Percentiles rank a stretch among this genome's conserved stretches.
These are phyloP conservation scores for Xanthoconium purpureum DNA, from an alignment of 768 basidiomycete genomes.

Conservation along the genomic window DNA sequence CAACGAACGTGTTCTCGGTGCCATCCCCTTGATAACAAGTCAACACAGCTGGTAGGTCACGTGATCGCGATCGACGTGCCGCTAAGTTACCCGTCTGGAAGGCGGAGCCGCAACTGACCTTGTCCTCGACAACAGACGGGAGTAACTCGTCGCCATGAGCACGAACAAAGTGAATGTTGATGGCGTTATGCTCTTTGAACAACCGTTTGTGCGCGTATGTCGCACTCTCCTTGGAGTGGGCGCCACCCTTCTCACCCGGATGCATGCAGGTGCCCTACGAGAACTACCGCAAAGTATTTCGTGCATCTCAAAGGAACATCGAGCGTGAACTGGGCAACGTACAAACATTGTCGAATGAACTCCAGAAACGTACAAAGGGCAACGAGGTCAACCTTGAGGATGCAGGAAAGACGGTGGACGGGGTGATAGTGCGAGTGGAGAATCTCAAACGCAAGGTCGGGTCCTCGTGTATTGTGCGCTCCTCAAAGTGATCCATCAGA, in stretches of 20 bases:
- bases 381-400: constrained; percentile 46
- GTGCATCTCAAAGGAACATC: constrained; percentile 74
- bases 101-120: not conserved
- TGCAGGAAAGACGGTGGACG: constrained; percentile 60
- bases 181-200: constrained; percentile 77
- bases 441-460: constrained; percentile 84
- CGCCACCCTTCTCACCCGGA: constrained; percentile 10
- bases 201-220: constrained; percentile 73
- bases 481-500: constrained; percentile 14
- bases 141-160: constrained; percentile 26
- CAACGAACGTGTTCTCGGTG: constrained; percentile 14
- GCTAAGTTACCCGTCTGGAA: not conserved
- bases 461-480: constrained; percentile 17
- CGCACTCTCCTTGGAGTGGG: not conserved
- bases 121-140: constrained; percentile 8
- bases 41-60: constrained; percentile 21
- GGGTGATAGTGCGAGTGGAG: constrained; percentile 73
- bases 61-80: constrained; percentile 23
- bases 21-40: not conserved
- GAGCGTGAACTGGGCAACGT: constrained; percentile 73
- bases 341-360: constrained; percentile 54
- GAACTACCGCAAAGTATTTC: constrained; percentile 85
- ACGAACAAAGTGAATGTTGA: constrained; percentile 61
- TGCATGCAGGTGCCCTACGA: constrained; percentile 77
- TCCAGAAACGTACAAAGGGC: constrained; percentile 45